Evolutionary conservation across 441 rosid species (phyloP), one percentile per base, ranked within the genome.

Genomic region (Geranium incanum): DNA sequence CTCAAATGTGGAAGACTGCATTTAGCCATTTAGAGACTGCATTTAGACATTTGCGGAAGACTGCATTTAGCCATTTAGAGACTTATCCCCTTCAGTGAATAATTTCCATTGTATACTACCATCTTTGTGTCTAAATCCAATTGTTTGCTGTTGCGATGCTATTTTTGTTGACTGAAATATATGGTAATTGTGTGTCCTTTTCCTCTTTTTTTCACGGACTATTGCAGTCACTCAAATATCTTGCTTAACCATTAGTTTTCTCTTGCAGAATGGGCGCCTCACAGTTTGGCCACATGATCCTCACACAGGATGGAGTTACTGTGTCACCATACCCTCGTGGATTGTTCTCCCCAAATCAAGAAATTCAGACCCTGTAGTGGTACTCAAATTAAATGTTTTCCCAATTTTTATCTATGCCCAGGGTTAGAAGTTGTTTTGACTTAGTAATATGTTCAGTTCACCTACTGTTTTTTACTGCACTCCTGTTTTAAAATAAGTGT

Each of bases 321-420:
- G 97, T 73, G 87, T 87, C 45, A 89, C 89, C 0, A 82, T 95
- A 78, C 99, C 99, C 36, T 85, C 96, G 0, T 95, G 99, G 99
- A 84, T 82, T 55, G 87, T 93, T 48, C 87, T 91, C 70, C 92
- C 99, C 9, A 89, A 93, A 75, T 87, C 97, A 68, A 88, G 88
- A 84, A 89, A 91, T 78, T 88, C 98, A 38, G 98, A 95, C 76
- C 98, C 99, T 71, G 88, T 95, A 12, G 99, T 93, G 98, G 99
- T 95, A 95, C 73, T 75, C 70, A 68, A 71, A 72, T 72, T 70
- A 78, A 76, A 70, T 75, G 50, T 70, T 66, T 69, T 73, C 80
- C 68, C 57, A 66, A 37, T 74, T 62, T 78, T 81, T 77, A 55
- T 77, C 78, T 75, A 33, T 76, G 68, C 67, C 68, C 73, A 72